A percentile compares a stretch with the other conserved stretches of the same genome.
phyloP scores from a whole-genome alignment of 2,329 filamentous ascomycete species.

The Cercospora zeae-maydis region DNA sequence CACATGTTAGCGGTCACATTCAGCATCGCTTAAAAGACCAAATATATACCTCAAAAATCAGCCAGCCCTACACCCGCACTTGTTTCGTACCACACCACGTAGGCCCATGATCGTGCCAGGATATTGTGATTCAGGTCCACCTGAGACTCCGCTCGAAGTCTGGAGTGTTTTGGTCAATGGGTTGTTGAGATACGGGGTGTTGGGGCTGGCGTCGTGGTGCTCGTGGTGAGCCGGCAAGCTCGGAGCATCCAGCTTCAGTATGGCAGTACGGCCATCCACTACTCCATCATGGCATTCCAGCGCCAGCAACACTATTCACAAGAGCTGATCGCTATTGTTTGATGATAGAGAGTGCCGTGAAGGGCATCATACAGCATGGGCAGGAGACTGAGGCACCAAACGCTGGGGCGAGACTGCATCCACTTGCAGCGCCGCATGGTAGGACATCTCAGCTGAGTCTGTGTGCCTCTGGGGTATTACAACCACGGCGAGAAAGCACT shows the following conservation, averaged over 20 bases:
- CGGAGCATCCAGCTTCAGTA: background rate
- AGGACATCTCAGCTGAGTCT: background rate
- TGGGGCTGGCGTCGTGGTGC: background rate
- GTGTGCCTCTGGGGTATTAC: background rate
- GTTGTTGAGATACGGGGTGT: background rate
- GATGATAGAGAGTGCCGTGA: background rate
- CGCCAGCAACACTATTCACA: background rate
- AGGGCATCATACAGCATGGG: background rate
- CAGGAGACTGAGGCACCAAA: background rate
- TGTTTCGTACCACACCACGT: background rate
- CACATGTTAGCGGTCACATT: background rate
- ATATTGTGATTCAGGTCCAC: background rate
- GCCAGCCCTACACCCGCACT: background rate
- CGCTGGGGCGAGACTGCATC: background rate
- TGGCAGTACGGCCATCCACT: background rate
- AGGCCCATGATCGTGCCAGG: background rate
- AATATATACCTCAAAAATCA: background rate
- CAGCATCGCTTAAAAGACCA: background rate
- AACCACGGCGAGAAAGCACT: background rate
- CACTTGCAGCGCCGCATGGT: background rate
- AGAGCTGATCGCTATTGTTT: background rate
- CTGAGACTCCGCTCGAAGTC: background rate
- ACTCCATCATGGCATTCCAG: background rate
- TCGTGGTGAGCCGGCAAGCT: background rate
- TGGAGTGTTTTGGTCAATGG: background rate